Evolutionary conservation across 2,329 filamentous ascomycete genomes (phyloP).

Genomic region (Dothidotthia symphoricarpi): DNA sequence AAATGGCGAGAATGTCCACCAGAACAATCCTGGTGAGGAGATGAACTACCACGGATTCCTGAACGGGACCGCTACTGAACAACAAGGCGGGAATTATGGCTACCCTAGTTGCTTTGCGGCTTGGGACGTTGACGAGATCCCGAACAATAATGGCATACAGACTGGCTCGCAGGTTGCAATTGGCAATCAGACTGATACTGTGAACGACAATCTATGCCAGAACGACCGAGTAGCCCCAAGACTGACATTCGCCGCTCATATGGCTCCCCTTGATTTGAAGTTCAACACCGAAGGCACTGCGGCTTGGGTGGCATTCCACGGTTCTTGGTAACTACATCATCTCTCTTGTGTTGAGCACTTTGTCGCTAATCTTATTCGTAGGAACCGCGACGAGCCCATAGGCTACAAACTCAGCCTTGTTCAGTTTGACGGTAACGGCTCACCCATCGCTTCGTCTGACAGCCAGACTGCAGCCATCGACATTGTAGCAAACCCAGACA

Average conservation of each 20-base stretch:
- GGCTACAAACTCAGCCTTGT: constrained; percentile 54
- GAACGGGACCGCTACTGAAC: constrained; percentile 46
- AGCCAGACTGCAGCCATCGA: constrained; percentile 53
- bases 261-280: constrained; percentile 68
- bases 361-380: constrained; percentile 11
- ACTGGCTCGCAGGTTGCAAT: constrained; percentile 54
- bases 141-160: constrained; percentile 43
- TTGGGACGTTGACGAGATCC: constrained; percentile 59
- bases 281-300: constrained; percentile 59
- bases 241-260: constrained; percentile 65
- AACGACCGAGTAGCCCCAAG: constrained; percentile 45
- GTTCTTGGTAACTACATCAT: constrained; percentile 57
- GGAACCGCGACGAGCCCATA: constrained; percentile 49
- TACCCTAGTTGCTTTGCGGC: constrained; percentile 69
- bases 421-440: constrained; percentile 47
- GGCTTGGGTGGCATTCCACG: constrained; percentile 70
- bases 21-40: constrained; percentile 71
- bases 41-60: constrained; percentile 69
- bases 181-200: constrained; percentile 44
- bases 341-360: not conserved
- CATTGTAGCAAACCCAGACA: constrained; percentile 57
- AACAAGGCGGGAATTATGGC: constrained; percentile 61
- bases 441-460: constrained; percentile 44
- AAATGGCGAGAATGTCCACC: constrained; percentile 59
- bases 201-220: constrained; percentile 51